Evolutionary conservation across 2,329 filamentous ascomycete genomes (phyloP), one percentile per base, ranked within the genome.

Genomic region (Trematosphaeria pertusa): DNA sequence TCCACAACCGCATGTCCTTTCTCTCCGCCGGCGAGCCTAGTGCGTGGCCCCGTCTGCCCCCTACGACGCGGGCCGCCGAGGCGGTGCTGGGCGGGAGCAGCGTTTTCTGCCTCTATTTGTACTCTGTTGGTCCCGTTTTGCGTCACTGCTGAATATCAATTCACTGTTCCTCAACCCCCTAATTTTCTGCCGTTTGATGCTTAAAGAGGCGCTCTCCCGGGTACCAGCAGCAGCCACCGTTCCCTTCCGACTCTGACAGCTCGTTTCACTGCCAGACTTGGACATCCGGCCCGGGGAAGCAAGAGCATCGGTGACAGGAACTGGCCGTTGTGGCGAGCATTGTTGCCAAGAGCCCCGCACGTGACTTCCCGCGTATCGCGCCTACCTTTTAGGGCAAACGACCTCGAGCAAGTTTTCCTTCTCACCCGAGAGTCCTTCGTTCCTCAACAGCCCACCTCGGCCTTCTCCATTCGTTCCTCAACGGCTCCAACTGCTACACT

Each of bases 41-140:
- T 59, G 56, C 50, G 51, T 37, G 54, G 49, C 42, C 46, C 54
- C 48, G 56, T 59, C 37, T 43, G 49, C n/a, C n/a, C 55, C 58
- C 57, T 49, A 62, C 53, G 46, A 55, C 49, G 51, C 54, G 51
- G 56, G 47, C 51, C 52, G 51, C 46, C 34, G 36, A 50, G 50
- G 48, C 44, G 53, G 50, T 55, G 51, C 47, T 36, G 41, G 32
- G 34, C 41, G 37, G 39, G 38, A 39, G 37, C 42, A 49, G 39
- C 39, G 42, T 39, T 31, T 39, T 46, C 32, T 47, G 35, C 19
- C 48, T 50, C 46, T 63, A 62, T 59, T 60, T 62, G 65, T 62
- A 66, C 53, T 47, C 46, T 50, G 41, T 38, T 53, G 39, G 44
- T 39, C 57, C 50, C 52, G 43, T 46, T 35, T 39, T 62, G 61